Evolutionary conservation across 768 basidiomycete species (phyloP).

Genomic region (Rickenella mellea): DNA sequence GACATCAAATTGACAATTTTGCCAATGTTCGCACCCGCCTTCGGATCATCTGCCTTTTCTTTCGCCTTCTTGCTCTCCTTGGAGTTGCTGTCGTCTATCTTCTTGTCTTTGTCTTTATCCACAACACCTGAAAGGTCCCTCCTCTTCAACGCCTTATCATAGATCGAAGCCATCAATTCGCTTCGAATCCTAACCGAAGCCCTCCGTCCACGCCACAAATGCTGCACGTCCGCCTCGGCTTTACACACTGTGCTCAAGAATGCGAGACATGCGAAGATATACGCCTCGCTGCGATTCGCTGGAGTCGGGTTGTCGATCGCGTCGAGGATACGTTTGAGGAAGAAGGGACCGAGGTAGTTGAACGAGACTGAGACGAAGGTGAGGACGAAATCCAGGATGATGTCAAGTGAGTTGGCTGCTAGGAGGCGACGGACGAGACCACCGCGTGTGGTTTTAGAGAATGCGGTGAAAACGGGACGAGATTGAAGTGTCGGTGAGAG

Average conservation of each 20-base stretch:
- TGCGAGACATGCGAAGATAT: slow-evolving; percentile 70
- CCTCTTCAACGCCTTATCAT: slow-evolving; percentile 79
- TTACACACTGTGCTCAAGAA: slow-evolving; percentile 54
- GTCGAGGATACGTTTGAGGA: slow-evolving; percentile 68
- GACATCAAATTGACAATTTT: slow-evolving; percentile 91
- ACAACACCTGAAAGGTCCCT: slow-evolving; percentile 77
- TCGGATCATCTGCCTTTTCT: slow-evolving; percentile 34
- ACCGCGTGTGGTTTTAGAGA: slow-evolving; percentile 20
- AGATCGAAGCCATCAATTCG: slow-evolving; percentile 79
- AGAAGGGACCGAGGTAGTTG: slow-evolving; percentile 77
- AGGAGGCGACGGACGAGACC: slow-evolving; percentile 36
- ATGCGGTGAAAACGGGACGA: slow-evolving; percentile 49
- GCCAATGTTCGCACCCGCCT: slow-evolving; percentile 75
- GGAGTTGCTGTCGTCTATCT: slow-evolving; percentile 14
- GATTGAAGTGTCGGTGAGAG: slow-evolving; percentile 63
- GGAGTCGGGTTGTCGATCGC: slow-evolving; percentile 39
- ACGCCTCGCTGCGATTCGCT: slow-evolving; percentile 50
- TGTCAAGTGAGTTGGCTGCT: slow-evolving; percentile 9
- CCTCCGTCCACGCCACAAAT: slow-evolving; percentile 76
- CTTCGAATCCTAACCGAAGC: slow-evolving; percentile 61
- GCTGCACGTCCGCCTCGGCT: slow-evolving; percentile 61
- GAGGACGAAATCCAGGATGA: slow-evolving; percentile 53
- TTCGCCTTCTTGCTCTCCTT: slow-evolving; percentile 16
- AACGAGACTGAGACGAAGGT: slow-evolving; percentile 64
- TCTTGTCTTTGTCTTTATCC: slow-evolving; percentile 32